Percentiles rank a stretch among this genome's conserved stretches.
phyloP scores from a whole-genome alignment of 1,284 basidiomycete species.

The Pyrrhoderma noxium region DNA sequence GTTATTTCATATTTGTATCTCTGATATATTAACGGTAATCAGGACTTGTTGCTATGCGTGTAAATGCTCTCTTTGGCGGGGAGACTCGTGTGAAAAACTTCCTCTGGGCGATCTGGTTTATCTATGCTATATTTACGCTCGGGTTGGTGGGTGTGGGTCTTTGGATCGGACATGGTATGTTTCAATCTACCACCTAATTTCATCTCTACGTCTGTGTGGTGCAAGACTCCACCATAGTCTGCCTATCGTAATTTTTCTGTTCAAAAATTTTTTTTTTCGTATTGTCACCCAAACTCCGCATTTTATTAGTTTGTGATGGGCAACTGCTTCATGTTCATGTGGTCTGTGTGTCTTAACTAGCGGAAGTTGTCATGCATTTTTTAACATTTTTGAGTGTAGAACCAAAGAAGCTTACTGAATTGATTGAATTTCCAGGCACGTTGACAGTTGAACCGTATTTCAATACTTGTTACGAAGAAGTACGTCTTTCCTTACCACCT shows the following conservation, averaged over 20 bases:
- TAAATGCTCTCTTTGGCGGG: slow-evolving; percentile 16
- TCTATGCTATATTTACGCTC: slow-evolving; percentile 13
- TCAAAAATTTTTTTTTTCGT: too few species aligned
- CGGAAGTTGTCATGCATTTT: too few species aligned
- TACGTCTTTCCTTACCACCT: slow-evolving; percentile 3
- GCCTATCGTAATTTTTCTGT: not conserved
- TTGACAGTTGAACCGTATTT: slow-evolving; percentile 12
- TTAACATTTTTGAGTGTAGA: too few species aligned
- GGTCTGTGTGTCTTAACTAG: too few species aligned
- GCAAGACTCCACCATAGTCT: not conserved
- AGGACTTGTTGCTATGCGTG: slow-evolving; percentile 19
- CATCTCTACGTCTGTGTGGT: not conserved
- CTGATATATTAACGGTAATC: not conserved
- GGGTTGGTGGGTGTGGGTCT: slow-evolving; percentile 12
- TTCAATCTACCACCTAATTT: too few species aligned
- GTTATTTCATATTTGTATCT: not conserved
- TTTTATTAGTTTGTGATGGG: too few species aligned
- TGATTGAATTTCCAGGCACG: slow-evolving; percentile 1
- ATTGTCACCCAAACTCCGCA: too few species aligned
- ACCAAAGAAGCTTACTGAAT: too few species aligned
- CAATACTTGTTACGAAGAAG: slow-evolving; percentile 16
- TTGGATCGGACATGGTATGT: slow-evolving; percentile 12
- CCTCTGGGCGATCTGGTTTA: slow-evolving; percentile 12
- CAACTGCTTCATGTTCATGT: too few species aligned
- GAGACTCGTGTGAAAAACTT: slow-evolving; percentile 7